A percentile compares a stretch with the other conserved stretches of the same genome.
These are phyloP conservation scores for Dactylellina leptospora DNA, from an alignment of 2,329 filamentous ascomycete species.

Conservation along the genomic window DNA sequence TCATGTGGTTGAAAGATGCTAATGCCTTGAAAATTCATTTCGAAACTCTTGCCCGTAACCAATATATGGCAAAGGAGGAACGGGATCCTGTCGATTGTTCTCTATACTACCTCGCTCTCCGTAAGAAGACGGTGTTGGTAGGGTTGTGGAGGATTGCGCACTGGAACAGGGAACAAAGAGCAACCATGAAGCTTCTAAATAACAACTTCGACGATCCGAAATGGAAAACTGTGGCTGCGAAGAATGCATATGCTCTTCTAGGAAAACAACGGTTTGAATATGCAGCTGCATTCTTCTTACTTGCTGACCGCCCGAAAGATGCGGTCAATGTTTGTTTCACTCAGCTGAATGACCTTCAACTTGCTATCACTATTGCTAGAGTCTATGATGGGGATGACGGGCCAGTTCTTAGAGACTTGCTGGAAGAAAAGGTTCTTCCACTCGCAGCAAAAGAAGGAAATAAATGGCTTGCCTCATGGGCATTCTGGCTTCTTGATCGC, in stretches of 20 bases:
- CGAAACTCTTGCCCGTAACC: conserved; percentile 87
- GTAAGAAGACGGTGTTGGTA: conserved; percentile 88
- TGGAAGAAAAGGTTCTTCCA: conserved; percentile 81
- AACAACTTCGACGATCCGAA: conserved; percentile 89
- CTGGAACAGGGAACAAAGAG: conserved; percentile 84
- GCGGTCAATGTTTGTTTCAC: conserved; percentile 86
- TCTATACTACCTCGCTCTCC: conserved; percentile 87
- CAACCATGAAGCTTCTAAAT: conserved; percentile 80
- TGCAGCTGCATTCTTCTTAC: conserved; percentile 91
- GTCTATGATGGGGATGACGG: conserved; percentile 88
- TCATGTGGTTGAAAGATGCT: conserved; percentile 89
- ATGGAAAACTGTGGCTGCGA: conserved; percentile 88
- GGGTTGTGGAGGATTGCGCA: conserved; percentile 93
- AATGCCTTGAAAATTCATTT: conserved; percentile 82
- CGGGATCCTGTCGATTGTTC: conserved; percentile 92
- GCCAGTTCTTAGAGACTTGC: conserved; percentile 74
- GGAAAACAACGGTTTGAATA: conserved; percentile 93
- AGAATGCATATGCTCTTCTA: conserved; percentile 95
- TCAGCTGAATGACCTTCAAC: conserved; percentile 85
- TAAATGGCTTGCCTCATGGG: conserved; percentile 93
- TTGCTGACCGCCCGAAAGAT: conserved; percentile 84
- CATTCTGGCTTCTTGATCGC: conserved; percentile 87
- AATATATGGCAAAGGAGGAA: conserved; percentile 86
- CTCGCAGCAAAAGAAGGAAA: conserved; percentile 83
- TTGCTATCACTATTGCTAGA: conserved; percentile 85